Base-by-base conservation (phyloP, 768 basidiomycete species). In the Lactifluus hygrophoroides region DNA sequence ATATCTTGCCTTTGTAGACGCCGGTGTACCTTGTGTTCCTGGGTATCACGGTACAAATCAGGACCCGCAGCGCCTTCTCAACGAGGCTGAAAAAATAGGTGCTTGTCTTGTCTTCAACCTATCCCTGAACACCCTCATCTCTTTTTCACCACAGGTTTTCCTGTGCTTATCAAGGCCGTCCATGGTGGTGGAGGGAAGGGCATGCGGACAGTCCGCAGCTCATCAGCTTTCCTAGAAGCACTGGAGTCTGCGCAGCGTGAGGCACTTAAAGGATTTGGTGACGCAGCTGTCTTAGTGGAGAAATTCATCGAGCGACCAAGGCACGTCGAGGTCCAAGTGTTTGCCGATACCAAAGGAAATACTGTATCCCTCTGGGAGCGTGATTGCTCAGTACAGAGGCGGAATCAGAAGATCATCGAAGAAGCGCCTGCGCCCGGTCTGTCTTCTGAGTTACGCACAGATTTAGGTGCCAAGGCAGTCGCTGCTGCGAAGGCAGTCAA, bases 181-280 rank as follows among this genome's bases (percentile, higher is more conserved):
- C 88, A 94, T 64, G 94, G 94, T 25, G 94, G 94, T 17, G 94
- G 94, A 6, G 94, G 94, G 1, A 96, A 96, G 69, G 94, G 94
- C 43, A 96, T 96, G 93, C 85, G 92, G 43, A 84, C 83, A 10
- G 90, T 92, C 3, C 72, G 80, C 23, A 77, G 80, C 2, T 71
- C 78, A n/a, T 75, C 76, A 42, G 84, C 85, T 16, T 95, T 97
- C 65, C 72, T 79, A 61, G 90, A 92, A 60, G 86, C 88, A 3
- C 76, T 97, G 6, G 80, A 80, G 37, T 89, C 89, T n/a, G 94
- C 94, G 1, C 83, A 91, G 68, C 82, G 94, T 48, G 94, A 97
- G 71, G 88, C 93, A 4, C 68, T 78, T 48, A 96, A 95, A 70
- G 78, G 86, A 0, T 97, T 97, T 64, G 88, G 91, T 13, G 89